These are phyloP conservation scores for Metschnikowia kunwiensis DNA, from an alignment of 805 yeast species.

Conservation along the genomic window DNA sequence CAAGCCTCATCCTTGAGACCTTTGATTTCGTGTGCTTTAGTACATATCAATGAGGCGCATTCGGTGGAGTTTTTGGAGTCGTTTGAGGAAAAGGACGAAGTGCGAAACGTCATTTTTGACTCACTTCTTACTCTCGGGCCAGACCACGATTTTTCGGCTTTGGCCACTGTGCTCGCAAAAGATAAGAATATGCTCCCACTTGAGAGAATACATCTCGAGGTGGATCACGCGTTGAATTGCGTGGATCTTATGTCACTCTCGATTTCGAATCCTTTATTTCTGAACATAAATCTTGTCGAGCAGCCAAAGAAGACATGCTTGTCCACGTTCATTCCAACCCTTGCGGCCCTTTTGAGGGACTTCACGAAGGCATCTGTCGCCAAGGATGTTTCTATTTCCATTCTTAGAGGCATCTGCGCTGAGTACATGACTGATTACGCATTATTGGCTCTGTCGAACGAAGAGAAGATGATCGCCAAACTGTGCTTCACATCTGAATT, in stretches of 20 bases:
- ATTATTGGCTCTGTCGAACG: conserved; percentile 5
- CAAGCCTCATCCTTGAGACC: not conserved
- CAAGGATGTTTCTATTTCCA: not conserved
- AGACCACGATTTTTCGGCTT: conserved; percentile 15
- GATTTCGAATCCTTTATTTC: conserved; percentile 46
- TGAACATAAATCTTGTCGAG: conserved; percentile 34
- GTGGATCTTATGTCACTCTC: conserved; percentile 30
- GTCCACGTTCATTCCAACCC: conserved; percentile 10
- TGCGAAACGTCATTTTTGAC: conserved; percentile 14
- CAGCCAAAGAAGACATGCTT: conserved; percentile 3
- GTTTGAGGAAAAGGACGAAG: conserved; percentile 7
- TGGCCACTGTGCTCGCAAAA: conserved; percentile 9
- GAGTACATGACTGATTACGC: conserved; percentile 11
- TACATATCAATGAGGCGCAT: conserved; percentile 5
- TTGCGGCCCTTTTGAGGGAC: conserved; percentile 17
- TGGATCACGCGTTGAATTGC: conserved; percentile 13
- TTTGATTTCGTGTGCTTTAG: conserved; percentile 17
- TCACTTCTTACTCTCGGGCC: conserved; percentile 9
- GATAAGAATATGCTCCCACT: conserved; percentile 16
- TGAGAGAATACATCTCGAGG: conserved; percentile 24
- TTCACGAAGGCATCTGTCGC: not conserved
- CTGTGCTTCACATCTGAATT: no score
- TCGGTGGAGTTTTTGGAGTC: conserved; percentile 16
- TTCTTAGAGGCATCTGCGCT: conserved; percentile 4
- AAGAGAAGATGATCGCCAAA: not conserved